These are phyloP conservation scores for Spongiforma sp. DNA, from an alignment of 1,284 basidiomycete species.

Conservation along the genomic window DNA sequence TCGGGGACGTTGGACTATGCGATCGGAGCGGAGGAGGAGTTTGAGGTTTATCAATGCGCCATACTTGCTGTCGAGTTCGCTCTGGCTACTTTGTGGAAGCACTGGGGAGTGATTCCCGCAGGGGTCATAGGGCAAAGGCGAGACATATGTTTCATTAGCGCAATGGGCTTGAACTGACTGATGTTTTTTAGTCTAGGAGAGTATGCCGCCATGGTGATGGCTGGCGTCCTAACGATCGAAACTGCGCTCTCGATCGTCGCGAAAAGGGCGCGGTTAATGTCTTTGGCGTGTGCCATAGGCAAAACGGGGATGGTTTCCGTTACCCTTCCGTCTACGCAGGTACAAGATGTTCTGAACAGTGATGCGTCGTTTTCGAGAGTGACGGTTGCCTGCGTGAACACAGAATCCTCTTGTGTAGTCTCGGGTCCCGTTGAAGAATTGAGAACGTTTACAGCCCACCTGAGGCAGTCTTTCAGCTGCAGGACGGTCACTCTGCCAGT, in stretches of 20 bases:
- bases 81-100: slow-evolving; percentile 62
- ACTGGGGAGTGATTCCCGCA: slow-evolving; percentile 63
- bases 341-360: slow-evolving; percentile 43
- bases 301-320: slow-evolving; percentile 67
- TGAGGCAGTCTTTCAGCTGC: slow-evolving; percentile 43
- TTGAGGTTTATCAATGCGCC: slow-evolving; percentile 58
- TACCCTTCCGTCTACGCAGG: slow-evolving; percentile 40
- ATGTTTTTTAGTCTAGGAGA: slow-evolving; percentile 60
- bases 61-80: slow-evolving; percentile 66
- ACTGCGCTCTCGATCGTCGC: slow-evolving; percentile 65
- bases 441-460: slow-evolving; percentile 44
- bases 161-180: neutral
- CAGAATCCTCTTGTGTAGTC: slow-evolving; percentile 58
- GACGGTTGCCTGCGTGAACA: slow-evolving; percentile 67
- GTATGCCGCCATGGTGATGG: slow-evolving; percentile 67
- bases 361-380: slow-evolving; percentile 42
- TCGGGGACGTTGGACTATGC: slow-evolving; percentile 10
- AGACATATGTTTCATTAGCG: slow-evolving; percentile 17
- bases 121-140: slow-evolving; percentile 73
- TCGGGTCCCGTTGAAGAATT: slow-evolving; percentile 55
- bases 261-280: slow-evolving; percentile 58
- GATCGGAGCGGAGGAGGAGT: slow-evolving; percentile 33
- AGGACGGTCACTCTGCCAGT: slow-evolving; percentile 53
- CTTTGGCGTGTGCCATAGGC: slow-evolving; percentile 47
- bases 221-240: slow-evolving; percentile 58